Conservation (phyloP, 495 filamentous ascomycete species). For the Polyplosphaeria fusca region DNA sequence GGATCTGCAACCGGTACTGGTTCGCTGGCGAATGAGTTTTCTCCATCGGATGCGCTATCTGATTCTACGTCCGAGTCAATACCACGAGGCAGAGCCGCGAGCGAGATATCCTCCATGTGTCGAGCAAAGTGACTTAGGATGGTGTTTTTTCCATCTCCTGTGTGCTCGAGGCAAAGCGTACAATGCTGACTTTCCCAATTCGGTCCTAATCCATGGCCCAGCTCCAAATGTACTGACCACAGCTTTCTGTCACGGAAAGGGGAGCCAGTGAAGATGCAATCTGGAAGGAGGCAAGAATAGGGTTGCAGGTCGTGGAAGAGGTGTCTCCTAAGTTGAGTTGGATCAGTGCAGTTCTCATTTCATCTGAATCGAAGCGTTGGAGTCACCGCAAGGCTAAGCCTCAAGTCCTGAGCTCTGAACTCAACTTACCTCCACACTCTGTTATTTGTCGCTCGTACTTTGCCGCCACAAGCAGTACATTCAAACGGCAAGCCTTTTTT, state of each 20-base stretch:
- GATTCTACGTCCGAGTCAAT: conserved; percentile 9
- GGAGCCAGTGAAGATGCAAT: conserved; percentile 1
- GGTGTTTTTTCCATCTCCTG: conserved; percentile 1
- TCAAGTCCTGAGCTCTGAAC: neutral
- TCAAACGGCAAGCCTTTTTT: conserved; percentile 12
- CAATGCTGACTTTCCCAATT: conserved; percentile 4
- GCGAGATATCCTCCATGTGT: conserved; percentile 24
- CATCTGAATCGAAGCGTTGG: no score
- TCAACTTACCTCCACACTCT: conserved; percentile 26
- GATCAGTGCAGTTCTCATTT: no score
- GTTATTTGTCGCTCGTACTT: neutral
- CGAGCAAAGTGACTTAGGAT: conserved; percentile 7
- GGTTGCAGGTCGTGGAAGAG: conserved; percentile 16
- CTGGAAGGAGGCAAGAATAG: conserved; percentile 10
- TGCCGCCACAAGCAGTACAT: conserved; percentile 16
- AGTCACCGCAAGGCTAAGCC: no score
- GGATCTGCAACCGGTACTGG: no score
- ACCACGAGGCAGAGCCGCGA: conserved; percentile 10
- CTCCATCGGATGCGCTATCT: neutral
- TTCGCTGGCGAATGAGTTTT: no score
- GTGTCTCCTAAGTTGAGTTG: no score
- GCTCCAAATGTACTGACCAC: conserved; percentile 13
- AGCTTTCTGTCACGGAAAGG: conserved; percentile 3
- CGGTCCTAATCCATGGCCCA: conserved; percentile 2
- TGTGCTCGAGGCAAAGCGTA: conserved; percentile 6